phyloP scores from a whole-genome alignment of 768 basidiomycete species.

The Leccinum rimulosum region DNA sequence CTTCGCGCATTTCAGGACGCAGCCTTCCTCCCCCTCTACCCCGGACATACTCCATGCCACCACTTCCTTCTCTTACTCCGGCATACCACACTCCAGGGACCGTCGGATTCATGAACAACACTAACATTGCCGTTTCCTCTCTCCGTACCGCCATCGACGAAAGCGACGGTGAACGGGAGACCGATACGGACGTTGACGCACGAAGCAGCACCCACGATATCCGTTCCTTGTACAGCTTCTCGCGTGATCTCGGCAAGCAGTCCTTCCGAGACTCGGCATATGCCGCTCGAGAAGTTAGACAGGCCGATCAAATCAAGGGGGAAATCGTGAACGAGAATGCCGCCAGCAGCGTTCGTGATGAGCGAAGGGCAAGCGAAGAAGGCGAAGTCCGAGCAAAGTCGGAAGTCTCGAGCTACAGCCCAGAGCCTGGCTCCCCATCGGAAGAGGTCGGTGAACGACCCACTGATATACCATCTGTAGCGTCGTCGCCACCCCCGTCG shows the following conservation, averaged over 20 bases:
- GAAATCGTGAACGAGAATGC: conserved; percentile 18
- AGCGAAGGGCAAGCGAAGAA: conserved; percentile 11
- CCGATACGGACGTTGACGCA: conserved; percentile 31
- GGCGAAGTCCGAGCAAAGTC: conserved; percentile 13
- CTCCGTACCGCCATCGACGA: conserved; percentile 35
- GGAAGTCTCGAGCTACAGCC: conserved; percentile 13
- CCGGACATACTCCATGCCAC: conserved; percentile 34
- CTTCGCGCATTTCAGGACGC: conserved; percentile 32
- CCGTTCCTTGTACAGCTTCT: conserved; percentile 34
- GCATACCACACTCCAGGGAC: conserved; percentile 27
- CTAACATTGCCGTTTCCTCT: conserved; percentile 36
- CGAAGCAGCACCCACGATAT: conserved; percentile 25
- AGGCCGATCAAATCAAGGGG: conserved; percentile 20
- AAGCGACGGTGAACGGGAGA: conserved; percentile 34
- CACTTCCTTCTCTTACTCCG: conserved; percentile 27
- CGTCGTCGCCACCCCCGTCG: conserved; percentile 30
- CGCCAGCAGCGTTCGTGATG: conserved; percentile 10
- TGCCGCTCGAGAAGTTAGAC: conserved; percentile 24
- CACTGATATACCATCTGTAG: conserved; percentile 26
- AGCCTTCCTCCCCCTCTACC: conserved; percentile 30
- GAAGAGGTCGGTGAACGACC: conserved; percentile 23
- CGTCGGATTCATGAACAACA: conserved; percentile 34
- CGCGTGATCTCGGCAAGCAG: conserved; percentile 29
- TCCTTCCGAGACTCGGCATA: conserved; percentile 24
- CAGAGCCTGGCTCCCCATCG: conserved; percentile 21